Conservation (phyloP, 1,284 basidiomycete genomes). For the Moniliella sp. region DNA sequence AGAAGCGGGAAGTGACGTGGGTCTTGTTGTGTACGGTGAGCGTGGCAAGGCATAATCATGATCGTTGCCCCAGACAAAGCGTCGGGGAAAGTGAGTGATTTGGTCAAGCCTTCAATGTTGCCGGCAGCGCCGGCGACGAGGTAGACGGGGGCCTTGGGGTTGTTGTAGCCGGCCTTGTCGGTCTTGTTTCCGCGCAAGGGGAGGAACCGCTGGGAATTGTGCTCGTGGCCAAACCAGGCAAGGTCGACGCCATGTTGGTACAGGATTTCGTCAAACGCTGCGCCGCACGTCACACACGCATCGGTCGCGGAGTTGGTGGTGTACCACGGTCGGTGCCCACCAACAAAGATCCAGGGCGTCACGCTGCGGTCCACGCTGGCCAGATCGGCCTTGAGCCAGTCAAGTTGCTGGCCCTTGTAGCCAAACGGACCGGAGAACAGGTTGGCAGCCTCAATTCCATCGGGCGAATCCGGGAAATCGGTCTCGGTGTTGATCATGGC, state of each 20-base stretch:
- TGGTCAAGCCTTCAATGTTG: conserved; percentile 26
- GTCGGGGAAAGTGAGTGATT: conserved; percentile 5
- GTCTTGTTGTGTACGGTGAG: conserved; percentile 28
- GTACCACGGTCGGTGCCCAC: conserved; percentile 23
- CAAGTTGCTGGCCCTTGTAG: conserved; percentile 6
- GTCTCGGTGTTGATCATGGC: conserved; percentile 19
- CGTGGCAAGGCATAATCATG: conserved; percentile 17
- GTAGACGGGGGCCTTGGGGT: conserved; percentile 26
- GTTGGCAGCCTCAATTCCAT: no score
- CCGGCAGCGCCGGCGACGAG: conserved; percentile 32
- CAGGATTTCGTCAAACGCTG: conserved; percentile 32
- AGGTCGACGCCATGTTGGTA: conserved; percentile 32
- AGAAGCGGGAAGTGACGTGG: conserved; percentile 4
- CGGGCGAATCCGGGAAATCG: conserved; percentile 11
- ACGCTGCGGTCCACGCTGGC: conserved; percentile 31
- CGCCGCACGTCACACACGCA: conserved; percentile 23
- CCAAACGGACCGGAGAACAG: conserved; percentile 5
- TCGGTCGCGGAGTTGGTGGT: conserved; percentile 7
- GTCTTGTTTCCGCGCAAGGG: conserved; percentile 24
- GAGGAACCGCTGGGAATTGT: conserved; percentile 32
- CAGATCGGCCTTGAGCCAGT: conserved; percentile 26
- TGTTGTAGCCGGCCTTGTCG: conserved; percentile 12
- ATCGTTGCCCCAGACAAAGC: conserved; percentile 18
- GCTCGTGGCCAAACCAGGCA: conserved; percentile 31
- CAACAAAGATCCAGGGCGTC: conserved; percentile 35